A percentile compares a stretch with the other conserved stretches of the same genome.
phyloP scores from a whole-genome alignment of 495 filamentous ascomycete species.

The Penicillium flavigenum region DNA sequence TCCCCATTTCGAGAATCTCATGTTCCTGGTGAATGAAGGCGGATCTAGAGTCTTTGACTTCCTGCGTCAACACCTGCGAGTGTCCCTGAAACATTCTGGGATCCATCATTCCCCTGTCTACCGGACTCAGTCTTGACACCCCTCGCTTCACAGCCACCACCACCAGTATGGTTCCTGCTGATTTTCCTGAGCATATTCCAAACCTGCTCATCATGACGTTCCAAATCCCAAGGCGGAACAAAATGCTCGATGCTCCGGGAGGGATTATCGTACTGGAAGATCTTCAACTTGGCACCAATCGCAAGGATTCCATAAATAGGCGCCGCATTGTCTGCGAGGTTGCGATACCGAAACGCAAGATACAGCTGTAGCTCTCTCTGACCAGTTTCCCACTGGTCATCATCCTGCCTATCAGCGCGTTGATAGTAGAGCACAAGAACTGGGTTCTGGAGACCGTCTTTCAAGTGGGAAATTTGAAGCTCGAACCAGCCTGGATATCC shows the following conservation, averaged over 20 bases:
- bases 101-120: background rate
- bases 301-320: background rate
- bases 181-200: background rate
- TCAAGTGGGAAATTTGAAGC: background rate
- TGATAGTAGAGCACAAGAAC: background rate
- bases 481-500: background rate
- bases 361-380: background rate
- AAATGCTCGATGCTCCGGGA: background rate
- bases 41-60: background rate
- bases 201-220: background rate
- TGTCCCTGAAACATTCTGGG: background rate
- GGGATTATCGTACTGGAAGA: background rate
- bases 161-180: background rate
- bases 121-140: background rate
- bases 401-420: background rate
- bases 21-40: no score
- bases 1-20: background rate
- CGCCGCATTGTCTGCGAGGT: no score
- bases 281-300: background rate
- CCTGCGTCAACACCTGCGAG: background rate
- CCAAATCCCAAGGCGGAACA: conserved; percentile 8
- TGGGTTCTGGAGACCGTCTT: background rate
- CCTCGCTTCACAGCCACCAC: background rate
- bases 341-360: background rate
- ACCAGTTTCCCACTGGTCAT: background rate